Evolutionary conservation across 768 basidiomycete genomes (phyloP), one percentile per base, ranked within the genome.

Genomic region (Pleurotus citrinopileatus): DNA sequence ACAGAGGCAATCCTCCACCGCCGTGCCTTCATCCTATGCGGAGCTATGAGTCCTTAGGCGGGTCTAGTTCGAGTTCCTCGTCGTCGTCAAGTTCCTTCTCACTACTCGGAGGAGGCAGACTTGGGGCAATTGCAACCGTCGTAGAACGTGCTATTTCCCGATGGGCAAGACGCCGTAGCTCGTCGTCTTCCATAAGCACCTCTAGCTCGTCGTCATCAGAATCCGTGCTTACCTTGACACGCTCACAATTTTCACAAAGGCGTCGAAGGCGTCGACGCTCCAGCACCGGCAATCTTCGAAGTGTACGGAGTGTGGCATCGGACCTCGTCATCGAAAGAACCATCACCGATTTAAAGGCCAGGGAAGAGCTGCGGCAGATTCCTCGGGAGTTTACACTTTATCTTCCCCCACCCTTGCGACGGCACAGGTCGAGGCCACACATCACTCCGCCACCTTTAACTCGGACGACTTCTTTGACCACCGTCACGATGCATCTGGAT

Each of bases 71-170:
- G n/a, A 66, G 71, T 13, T 67, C 71, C 1, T 72, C 76, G 9
- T 72, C 76, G 4, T 75, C 75, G 8, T 73, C 73, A 12, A 73
- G 75, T 10, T 70, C 70, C 4, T 69, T 71, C 10, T 73, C 72
- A 8, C 70, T 67, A 15, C 63, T 65, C 38, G 64, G 65, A 42
- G 72, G 70, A 25, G 72, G 77, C 23, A 70, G 73, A 4, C 69
- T 82, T 27, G 81, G 80, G 6, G 74, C 77, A 19, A 72, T 84
- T 27, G 77, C 86, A 17, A 76, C 84, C 1, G 78, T 86, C 32
- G 76, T 89, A 8, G 89, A 91, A 59, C 74, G 78, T 45, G 87
- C 87, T 5, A 87, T 89, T 55, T 70, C 83, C 32, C 79, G 83
- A 55, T 91, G 88, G 88, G 86, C 87, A 19, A 73, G 82, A 57